These are phyloP conservation scores for Begonia masoniana DNA, from an alignment of 306 rosid species.

Conservation along the genomic window DNA sequence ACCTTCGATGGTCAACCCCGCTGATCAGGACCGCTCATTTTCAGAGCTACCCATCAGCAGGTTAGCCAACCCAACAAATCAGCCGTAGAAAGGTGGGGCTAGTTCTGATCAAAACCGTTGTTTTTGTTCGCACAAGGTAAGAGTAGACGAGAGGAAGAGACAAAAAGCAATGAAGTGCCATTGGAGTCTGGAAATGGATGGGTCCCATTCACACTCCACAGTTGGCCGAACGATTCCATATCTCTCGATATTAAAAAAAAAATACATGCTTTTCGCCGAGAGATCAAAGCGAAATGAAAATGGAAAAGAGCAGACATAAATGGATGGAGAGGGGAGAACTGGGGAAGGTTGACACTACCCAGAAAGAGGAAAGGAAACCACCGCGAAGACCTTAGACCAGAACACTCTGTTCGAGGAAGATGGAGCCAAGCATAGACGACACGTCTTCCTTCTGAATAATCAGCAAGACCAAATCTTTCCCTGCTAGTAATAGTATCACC, in stretches of 20 bases:
- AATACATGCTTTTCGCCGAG: too few species aligned
- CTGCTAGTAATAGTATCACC: too few species aligned
- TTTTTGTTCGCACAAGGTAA: neutral
- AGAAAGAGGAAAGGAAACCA: neutral
- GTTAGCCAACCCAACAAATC: neutral
- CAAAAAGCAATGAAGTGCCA: neutral
- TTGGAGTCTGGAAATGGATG: neutral
- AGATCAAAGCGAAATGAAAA: neutral
- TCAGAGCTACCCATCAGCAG: neutral
- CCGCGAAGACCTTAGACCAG: neutral
- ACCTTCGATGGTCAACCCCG: conserved; percentile 6
- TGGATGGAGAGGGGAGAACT: neutral
- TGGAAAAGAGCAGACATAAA: neutral
- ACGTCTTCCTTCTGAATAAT: neutral
- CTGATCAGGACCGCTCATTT: conserved; percentile 1
- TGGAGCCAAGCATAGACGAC: neutral
- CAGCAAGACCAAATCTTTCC: too few species aligned
- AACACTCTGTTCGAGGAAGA: neutral
- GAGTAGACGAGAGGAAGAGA: neutral
- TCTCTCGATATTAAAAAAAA: neutral
- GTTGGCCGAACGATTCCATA: conserved; percentile 6
- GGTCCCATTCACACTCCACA: conserved; percentile 3
- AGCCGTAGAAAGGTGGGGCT: neutral
- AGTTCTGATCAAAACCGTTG: conserved; percentile 3
- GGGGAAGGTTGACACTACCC: conserved; percentile 1